Percentiles rank a stretch among this genome's conserved stretches.
These are phyloP conservation scores for Aureobasidium sp. DNA, from an alignment of 2,329 filamentous ascomycete species.

Conservation along the genomic window DNA sequence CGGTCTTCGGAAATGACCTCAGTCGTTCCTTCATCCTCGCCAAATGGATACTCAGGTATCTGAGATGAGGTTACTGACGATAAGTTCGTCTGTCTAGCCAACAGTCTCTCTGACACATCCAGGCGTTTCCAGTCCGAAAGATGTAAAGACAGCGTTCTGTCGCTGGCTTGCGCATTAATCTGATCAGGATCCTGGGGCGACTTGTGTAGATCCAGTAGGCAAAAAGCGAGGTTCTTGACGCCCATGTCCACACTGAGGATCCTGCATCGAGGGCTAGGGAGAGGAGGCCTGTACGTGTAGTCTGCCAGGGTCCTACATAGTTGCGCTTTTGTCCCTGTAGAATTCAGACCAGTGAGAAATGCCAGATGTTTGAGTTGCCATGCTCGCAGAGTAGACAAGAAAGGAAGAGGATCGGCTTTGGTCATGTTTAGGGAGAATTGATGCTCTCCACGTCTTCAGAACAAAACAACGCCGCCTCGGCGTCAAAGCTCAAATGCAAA, in stretches of 20 bases:
- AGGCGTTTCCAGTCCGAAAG: conserved; percentile 32
- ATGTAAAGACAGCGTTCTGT: conserved; percentile 13
- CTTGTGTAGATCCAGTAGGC: conserved; percentile 36
- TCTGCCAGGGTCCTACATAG: conserved; percentile 43
- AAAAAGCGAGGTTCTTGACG: conserved; percentile 71
- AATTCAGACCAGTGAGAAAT: conserved; percentile 50
- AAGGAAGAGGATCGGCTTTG: not conserved
- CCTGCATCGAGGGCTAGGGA: conserved; percentile 23
- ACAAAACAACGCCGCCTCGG: not conserved
- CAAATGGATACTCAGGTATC: not conserved
- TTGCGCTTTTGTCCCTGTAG: conserved; percentile 51
- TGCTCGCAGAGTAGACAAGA: conserved; percentile 39
- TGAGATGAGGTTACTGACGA: not conserved
- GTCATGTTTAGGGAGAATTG: not conserved
- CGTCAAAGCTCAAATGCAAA: not conserved
- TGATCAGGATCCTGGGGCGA: conserved; percentile 7
- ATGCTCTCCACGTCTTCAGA: not conserved
- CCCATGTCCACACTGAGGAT: conserved; percentile 79
- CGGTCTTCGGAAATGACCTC: not conserved
- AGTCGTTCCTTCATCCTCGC: not conserved
- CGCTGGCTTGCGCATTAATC: not conserved
- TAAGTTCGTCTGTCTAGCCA: not conserved
- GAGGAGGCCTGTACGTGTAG: conserved; percentile 26
- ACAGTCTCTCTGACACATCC: conserved; percentile 20
- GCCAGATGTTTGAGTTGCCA: conserved; percentile 52